Conservation (phyloP, 23 red algal genomes). For the Chondrus crispus region DNA sequence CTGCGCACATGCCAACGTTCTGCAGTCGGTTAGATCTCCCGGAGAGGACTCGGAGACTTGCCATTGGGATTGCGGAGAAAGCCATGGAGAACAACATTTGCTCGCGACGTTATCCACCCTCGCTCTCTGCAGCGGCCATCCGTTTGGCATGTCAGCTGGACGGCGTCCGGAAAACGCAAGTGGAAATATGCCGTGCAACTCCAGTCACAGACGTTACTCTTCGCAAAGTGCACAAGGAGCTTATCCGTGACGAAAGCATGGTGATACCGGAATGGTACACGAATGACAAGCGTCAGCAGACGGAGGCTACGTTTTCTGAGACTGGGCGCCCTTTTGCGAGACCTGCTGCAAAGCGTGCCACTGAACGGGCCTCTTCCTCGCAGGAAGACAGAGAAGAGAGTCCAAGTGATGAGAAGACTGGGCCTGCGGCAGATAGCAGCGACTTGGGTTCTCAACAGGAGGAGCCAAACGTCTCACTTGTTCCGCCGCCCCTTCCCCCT, state of each 20-base stretch:
- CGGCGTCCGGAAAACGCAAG: slow-evolving; percentile 65
- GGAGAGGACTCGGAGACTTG: slow-evolving; percentile 25
- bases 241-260: slow-evolving; percentile 20
- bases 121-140: slow-evolving; percentile 70
- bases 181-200: slow-evolving; percentile 66
- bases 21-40: slow-evolving; percentile 40
- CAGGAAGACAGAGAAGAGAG: too few species aligned
- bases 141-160: slow-evolving; percentile 68
- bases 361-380: background rate
- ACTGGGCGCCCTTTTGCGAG: background rate
- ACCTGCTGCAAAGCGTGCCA: background rate
- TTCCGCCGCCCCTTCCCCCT: background rate
- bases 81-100: slow-evolving; percentile 47
- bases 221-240: slow-evolving; percentile 78
- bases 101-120: slow-evolving; percentile 61
- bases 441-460: too few species aligned
- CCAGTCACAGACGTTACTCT: slow-evolving; percentile 70
- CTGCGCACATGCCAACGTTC: slow-evolving; percentile 62
- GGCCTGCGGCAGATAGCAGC: too few species aligned
- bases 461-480: too few species aligned
- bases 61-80: slow-evolving; percentile 56
- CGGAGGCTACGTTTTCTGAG: background rate
- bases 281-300: background rate
- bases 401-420: too few species aligned
- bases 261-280: slow-evolving; percentile 48